Percentiles rank a stretch among this genome's conserved stretches.
phyloP scores from a whole-genome alignment of 106 monocot species.

The Allium sativum region DNA sequence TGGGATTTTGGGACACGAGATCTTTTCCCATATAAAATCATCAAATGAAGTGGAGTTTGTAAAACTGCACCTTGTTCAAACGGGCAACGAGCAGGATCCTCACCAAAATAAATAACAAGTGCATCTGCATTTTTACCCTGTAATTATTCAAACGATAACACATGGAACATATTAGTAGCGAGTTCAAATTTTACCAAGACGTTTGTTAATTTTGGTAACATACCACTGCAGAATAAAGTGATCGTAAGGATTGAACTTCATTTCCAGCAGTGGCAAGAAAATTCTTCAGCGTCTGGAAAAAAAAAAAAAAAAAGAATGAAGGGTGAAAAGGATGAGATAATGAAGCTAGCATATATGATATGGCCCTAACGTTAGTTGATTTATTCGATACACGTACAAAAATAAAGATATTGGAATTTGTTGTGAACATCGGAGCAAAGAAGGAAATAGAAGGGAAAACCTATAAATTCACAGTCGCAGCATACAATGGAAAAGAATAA shows the following conservation, averaged over 20 bases:
- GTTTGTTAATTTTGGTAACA: constrained; percentile 3
- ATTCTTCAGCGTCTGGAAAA: constrained; percentile 63
- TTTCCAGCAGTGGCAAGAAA: constrained; percentile 51
- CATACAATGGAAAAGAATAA: no score
- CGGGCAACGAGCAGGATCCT: constrained; percentile 82
- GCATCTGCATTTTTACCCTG: constrained; percentile 89
- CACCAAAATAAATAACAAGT: constrained; percentile 82
- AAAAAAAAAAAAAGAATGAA: neutral
- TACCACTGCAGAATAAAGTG: constrained; percentile 70
- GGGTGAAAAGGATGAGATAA: neutral
- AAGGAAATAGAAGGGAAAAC: neutral
- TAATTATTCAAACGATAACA: neutral
- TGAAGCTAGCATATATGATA: neutral
- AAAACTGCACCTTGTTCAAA: constrained; percentile 77
- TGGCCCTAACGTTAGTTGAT: neutral
- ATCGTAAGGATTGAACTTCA: constrained; percentile 47
- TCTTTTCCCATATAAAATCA: neutral
- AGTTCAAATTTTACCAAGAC: neutral
- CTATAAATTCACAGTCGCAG: no score
- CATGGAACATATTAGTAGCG: neutral
- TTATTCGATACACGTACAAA: neutral
- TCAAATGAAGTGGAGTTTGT: neutral
- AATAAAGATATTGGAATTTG: neutral
- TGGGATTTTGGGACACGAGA: neutral
- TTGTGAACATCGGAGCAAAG: neutral